Conservation (phyloP, 2,329 filamentous ascomycete species). For the Phymatotrichopsis omnivora region DNA sequence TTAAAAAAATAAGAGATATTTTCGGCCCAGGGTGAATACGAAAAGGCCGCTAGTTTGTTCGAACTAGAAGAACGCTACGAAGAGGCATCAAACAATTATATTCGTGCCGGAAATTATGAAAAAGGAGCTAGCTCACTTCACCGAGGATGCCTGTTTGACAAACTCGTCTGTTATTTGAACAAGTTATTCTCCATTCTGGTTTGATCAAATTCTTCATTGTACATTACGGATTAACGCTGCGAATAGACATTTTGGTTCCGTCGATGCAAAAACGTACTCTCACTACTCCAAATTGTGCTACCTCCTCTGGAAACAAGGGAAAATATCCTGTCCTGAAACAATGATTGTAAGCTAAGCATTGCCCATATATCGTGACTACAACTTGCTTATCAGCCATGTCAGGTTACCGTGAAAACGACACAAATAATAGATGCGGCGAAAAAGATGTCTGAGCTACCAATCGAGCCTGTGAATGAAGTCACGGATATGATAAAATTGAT, state of each 20-base stretch:
- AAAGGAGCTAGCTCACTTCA: conserved; percentile 7
- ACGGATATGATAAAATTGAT: conserved; percentile 1
- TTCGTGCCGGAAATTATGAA: not conserved
- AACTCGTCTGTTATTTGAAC: conserved; percentile 4
- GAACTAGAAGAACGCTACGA: conserved; percentile 3
- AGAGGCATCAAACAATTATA: conserved; percentile 13
- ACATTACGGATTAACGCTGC: not conserved
- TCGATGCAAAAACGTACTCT: not conserved
- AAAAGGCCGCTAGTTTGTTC: conserved; percentile 12
- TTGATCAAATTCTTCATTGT: not conserved
- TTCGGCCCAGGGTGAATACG: not conserved
- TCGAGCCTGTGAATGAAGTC: conserved; percentile 11
- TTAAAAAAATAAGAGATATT: not conserved
- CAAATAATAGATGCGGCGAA: conserved; percentile 5
- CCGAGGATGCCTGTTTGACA: conserved; percentile 3
- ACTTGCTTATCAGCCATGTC: too few relatives aligned
- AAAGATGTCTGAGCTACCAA: conserved; percentile 2
- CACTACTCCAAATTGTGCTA: conserved; percentile 13
- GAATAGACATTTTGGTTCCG: not conserved
- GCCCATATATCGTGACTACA: too few relatives aligned
- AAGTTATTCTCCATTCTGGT: not conserved
- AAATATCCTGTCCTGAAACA: conserved; percentile 12
- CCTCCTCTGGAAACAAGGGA: conserved; percentile 11
- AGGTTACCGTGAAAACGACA: conserved; percentile 10
- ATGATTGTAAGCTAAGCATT: conserved; percentile 12